These are phyloP conservation scores for Salix udensis DNA, from an alignment of 345 rosid genomes.

Conservation along the genomic window DNA sequence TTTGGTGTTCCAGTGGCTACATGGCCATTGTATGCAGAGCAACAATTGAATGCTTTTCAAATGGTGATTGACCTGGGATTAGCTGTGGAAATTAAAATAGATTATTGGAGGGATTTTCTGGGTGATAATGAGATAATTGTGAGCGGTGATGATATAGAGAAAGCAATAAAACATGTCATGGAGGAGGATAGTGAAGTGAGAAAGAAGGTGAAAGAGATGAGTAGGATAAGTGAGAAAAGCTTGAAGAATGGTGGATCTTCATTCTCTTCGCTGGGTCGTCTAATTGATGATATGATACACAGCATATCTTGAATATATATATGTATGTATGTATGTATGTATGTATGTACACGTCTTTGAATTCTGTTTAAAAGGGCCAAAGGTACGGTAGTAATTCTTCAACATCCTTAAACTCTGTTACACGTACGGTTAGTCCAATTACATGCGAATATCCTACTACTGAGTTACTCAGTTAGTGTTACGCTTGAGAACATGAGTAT, in stretches of 20 bases:
- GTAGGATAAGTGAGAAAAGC: neutral
- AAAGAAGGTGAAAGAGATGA: neutral
- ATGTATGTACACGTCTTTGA: too few relatives aligned
- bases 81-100: neutral
- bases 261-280: neutral
- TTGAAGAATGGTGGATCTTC: slow-evolving; percentile 10
- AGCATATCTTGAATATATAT: neutral
- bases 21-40: slow-evolving; percentile 10
- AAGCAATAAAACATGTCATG: slow-evolving; percentile 2
- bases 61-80: slow-evolving; percentile 7
- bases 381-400: too few relatives aligned
- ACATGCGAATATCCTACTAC: too few relatives aligned
- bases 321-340: too few relatives aligned
- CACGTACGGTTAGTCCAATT: too few relatives aligned
- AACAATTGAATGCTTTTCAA: slow-evolving; percentile 3
- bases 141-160: neutral
- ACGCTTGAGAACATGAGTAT: too few relatives aligned
- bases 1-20: slow-evolving; percentile 11
- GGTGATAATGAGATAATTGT: neutral
- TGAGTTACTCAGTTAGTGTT: too few relatives aligned
- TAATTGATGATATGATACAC: neutral
- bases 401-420: too few relatives aligned
- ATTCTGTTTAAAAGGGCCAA: too few relatives aligned
- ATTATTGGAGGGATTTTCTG: neutral
- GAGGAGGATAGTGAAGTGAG: neutral